phyloP scores from a whole-genome alignment of 2,329 filamentous ascomycete genomes.

The Clarireedia hainanense region DNA sequence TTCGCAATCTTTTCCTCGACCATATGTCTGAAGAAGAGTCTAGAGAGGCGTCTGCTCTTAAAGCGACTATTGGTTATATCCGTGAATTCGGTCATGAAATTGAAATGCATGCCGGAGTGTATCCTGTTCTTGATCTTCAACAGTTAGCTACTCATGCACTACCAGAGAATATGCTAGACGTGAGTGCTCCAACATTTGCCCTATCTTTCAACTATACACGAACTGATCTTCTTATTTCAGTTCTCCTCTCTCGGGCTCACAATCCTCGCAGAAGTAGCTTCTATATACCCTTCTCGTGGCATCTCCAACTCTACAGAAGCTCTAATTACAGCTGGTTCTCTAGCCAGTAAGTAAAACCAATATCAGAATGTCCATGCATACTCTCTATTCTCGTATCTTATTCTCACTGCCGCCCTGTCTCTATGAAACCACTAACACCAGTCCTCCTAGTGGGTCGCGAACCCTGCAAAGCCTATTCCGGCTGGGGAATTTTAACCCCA shows the following conservation, averaged over 20 bases:
- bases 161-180: conserved; percentile 25
- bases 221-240: conserved; percentile 12
- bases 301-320: conserved; percentile 46
- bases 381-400: no score
- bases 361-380: no score
- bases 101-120: conserved; percentile 71
- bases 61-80: conserved; percentile 33
- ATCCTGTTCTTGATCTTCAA: conserved; percentile 69
- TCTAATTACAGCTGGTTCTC: conserved; percentile 58
- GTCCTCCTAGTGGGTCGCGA: conserved; percentile 51
- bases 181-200: neutral
- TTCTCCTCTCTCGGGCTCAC: conserved; percentile 54
- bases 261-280: conserved; percentile 64
- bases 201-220: neutral
- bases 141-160: conserved; percentile 66
- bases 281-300: conserved; percentile 55
- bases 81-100: conserved; percentile 38
- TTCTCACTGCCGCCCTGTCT: no score
- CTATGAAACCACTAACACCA: no score
- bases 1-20: conserved; percentile 46
- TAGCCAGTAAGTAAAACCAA: conserved; percentile 38
- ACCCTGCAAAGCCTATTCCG: conserved; percentile 61
- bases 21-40: conserved; percentile 20
- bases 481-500: conserved; percentile 61
- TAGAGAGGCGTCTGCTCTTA: conserved; percentile 33